Evolutionary conservation across 805 yeast genomes (phyloP).

Genomic region (Komagataella mondaviorum): DNA sequence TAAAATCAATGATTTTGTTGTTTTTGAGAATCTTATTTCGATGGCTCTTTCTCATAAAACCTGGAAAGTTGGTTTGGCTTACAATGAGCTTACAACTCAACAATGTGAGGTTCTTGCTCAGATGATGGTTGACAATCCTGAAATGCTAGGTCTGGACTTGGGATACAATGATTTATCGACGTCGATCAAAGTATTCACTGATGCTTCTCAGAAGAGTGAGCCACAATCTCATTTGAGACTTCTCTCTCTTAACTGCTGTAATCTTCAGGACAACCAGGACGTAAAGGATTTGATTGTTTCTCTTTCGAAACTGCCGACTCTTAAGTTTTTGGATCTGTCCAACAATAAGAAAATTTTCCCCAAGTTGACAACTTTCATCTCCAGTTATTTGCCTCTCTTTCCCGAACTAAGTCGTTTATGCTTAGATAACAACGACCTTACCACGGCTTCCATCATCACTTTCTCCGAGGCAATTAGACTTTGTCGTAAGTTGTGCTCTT

Average conservation of each 20-base stretch:
- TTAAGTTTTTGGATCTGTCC: constrained; percentile 67
- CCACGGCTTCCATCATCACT: constrained; percentile 38
- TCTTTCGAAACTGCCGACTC: constrained; percentile 37
- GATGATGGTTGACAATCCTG: constrained; percentile 38
- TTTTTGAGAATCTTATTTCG: constrained; percentile 40
- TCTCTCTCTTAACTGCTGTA: constrained; percentile 55
- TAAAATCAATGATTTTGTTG: constrained; percentile 39
- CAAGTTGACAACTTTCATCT: constrained; percentile 38
- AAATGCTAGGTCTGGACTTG: constrained; percentile 60
- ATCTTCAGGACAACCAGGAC: constrained; percentile 37
- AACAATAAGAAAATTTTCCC: constrained; percentile 60
- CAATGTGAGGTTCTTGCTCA: constrained; percentile 42
- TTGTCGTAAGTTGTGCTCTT: constrained; percentile 50
- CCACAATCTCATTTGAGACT: constrained; percentile 22
- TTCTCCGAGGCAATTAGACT: constrained; percentile 59
- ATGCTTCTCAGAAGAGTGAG: constrained; percentile 10
- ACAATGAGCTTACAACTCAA: constrained; percentile 46
- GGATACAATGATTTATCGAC: constrained; percentile 64
- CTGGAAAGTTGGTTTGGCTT: constrained; percentile 61
- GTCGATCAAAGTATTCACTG: constrained; percentile 23
- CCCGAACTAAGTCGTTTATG: constrained; percentile 52
- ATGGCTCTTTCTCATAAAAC: constrained; percentile 45
- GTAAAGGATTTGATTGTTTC: constrained; percentile 33
- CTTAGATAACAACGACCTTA: constrained; percentile 53
- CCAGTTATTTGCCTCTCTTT: constrained; percentile 56